These are phyloP conservation scores for Coemansia sp. DNA, from an alignment of 192 early-diverging fungal species.

Conservation along the genomic window DNA sequence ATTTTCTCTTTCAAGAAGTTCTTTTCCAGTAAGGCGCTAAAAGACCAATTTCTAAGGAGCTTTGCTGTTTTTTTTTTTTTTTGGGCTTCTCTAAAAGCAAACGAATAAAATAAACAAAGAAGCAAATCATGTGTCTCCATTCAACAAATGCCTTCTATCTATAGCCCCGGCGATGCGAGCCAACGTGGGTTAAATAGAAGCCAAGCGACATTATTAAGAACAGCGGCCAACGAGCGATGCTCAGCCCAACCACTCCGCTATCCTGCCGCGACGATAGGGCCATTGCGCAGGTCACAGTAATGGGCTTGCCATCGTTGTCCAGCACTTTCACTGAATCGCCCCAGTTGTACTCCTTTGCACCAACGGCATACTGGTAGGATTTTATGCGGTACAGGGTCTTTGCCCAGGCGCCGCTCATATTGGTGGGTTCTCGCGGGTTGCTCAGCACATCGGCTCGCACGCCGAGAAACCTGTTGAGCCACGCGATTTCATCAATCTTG, in stretches of 20 bases:
- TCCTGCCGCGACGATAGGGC: neutral
- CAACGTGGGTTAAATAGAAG: too few species aligned
- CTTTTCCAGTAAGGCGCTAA: neutral
- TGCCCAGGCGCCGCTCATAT: constrained; percentile 45
- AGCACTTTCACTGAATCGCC: constrained; percentile 25
- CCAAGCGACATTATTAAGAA: neutral
- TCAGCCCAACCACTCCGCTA: neutral
- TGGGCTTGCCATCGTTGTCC: constrained; percentile 37
- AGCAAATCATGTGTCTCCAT: neutral
- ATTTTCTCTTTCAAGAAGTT: neutral
- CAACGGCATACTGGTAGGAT: constrained; percentile 50
- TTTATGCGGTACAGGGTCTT: constrained; percentile 44
- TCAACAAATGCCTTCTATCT: neutral
- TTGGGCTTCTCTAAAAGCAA: too few species aligned
- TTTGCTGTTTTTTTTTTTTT: too few species aligned
- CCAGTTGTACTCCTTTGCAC: constrained; percentile 29
- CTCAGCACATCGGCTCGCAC: constrained; percentile 40
- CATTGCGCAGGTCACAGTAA: constrained; percentile 10
- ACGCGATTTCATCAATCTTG: constrained; percentile 29
- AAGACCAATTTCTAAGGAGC: neutral
- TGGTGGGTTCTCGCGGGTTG: constrained; percentile 34
- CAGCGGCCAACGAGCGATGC: neutral
- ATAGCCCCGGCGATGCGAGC: neutral
- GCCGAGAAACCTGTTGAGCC: constrained; percentile 40
- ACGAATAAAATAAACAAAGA: neutral